Evolutionary conservation across 768 basidiomycete species (phyloP), one percentile per base, ranked within the genome.

Genomic region (Naganishia kalamii): DNA sequence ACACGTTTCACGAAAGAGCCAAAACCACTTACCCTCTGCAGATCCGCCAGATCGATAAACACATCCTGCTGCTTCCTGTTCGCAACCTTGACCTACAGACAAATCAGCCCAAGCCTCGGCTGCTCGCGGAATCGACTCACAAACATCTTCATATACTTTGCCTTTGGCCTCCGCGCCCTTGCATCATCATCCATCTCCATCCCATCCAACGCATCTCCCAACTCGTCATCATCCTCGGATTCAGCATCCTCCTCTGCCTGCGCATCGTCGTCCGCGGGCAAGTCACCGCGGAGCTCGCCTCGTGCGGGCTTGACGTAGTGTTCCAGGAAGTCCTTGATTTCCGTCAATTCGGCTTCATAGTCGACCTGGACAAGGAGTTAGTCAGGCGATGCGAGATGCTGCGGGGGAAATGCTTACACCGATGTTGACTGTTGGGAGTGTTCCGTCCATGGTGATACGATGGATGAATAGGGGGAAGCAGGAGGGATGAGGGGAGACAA

Each of bases 1-100:
- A 32, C 54, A 35, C 2, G 25, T 47, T 3, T 46, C 3, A 7
- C n/a, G n/a, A n/a, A 37, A 15, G 50, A 1, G 57, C 27, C 11
- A 33, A 25, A 17, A 6, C 25, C 50, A 71, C 83, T 72, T 70
- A 88, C 92, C 68, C 85, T 83, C 66, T 83, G 82, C 43, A 98
- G 80, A 78, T 99, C 96, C 74, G 92, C 90, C 25, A 99, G 77
- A 71, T 94, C 91, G 66, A 99, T 85, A 43, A 86, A 81, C 11
- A 99, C 80, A 84, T 89, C 89, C 70, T 91, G 85, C 77, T 92
- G 88, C 68, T 96, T 90, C 37, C 96, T 85, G 79, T 99, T 94
- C 54, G 94, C 90, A 66, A 99, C 73, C 48, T 70, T 72, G 48
- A 71, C 69, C 65, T 68, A 41, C 27, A 8, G 48, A 35, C 12